Evolutionary conservation across 192 early-diverging fungal genomes (phyloP).

Genomic region (Coemansia sp.): DNA sequence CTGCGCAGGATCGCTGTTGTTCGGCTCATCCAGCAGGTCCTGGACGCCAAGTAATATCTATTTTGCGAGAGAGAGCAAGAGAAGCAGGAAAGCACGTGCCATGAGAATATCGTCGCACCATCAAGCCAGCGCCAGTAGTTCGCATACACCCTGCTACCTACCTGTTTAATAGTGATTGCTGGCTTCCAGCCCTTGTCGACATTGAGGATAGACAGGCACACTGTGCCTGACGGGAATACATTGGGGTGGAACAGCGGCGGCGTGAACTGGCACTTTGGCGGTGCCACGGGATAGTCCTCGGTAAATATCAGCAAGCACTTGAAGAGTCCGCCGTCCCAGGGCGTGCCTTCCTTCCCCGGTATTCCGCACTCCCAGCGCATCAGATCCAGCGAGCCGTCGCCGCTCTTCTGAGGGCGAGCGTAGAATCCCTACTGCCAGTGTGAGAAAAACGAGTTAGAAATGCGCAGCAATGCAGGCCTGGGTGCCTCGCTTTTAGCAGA

Average conservation of each 20-base stretch:
- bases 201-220: conserved; percentile 95
- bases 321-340: conserved; percentile 90
- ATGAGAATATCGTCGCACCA: background rate
- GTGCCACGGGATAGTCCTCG: conserved; percentile 84
- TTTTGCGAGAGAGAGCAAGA: background rate
- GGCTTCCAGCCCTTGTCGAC: conserved; percentile 95
- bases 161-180: conserved; percentile 92
- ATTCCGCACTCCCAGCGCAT: conserved; percentile 82
- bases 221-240: conserved; percentile 95
- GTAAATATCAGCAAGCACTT: conserved; percentile 81
- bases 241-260: conserved; percentile 91
- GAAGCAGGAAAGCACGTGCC: too few relatives aligned
- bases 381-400: conserved; percentile 75
- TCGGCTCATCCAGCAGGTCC: conserved; percentile 87
- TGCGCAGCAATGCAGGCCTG: conserved; percentile 1
- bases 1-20: conserved; percentile 82
- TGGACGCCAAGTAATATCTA: conserved; percentile 92
- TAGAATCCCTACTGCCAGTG: conserved; percentile 70
- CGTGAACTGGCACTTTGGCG: conserved; percentile 81
- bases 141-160: conserved; percentile 4
- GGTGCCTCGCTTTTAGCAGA: background rate
- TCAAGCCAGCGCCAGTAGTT: background rate
- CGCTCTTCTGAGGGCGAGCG: conserved; percentile 82
- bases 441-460: conserved; percentile 2
- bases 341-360: conserved; percentile 64